A percentile compares a stretch with the other conserved stretches of the same genome.
phyloP scores from a whole-genome alignment of 345 rosid species.

The Gynandropsis gynandra region DNA sequence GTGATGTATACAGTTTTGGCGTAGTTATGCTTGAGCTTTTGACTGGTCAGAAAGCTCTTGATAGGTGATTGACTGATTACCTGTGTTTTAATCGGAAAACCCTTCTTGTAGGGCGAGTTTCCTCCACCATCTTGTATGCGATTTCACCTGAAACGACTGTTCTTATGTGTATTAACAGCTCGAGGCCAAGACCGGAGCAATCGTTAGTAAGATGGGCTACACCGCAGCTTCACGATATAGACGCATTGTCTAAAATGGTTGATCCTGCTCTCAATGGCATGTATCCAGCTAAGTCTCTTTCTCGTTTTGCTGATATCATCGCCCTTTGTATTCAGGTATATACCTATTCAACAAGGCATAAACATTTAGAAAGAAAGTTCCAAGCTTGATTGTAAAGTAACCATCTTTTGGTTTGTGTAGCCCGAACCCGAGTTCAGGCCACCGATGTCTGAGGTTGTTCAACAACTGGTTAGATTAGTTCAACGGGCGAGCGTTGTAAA shows the following conservation, averaged over 20 bases:
- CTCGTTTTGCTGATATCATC: slow-evolving; percentile 95
- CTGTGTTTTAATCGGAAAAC: neutral
- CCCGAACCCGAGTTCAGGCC: slow-evolving; percentile 99
- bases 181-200: slow-evolving; percentile 84
- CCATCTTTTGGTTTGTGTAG: slow-evolving; percentile 28
- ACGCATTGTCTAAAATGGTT: slow-evolving; percentile 95
- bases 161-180: slow-evolving; percentile 44
- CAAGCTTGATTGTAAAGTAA: slow-evolving; percentile 47
- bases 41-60: slow-evolving; percentile 96
- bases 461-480: slow-evolving; percentile 80
- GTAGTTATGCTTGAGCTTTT: slow-evolving; percentile 97
- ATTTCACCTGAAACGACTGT: too few relatives aligned
- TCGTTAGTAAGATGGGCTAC: slow-evolving; percentile 99
- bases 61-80: slow-evolving; percentile 46
- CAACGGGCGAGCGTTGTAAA: slow-evolving; percentile 87
- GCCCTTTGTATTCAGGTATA: slow-evolving; percentile 96
- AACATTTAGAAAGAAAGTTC: neutral
- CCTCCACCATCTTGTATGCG: neutral
- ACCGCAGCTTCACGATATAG: slow-evolving; percentile 96
- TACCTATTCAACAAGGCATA: neutral
- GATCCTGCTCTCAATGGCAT: slow-evolving; percentile 91
- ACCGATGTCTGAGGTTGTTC: slow-evolving; percentile 99
- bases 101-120: neutral
- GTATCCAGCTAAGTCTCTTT: slow-evolving; percentile 96
- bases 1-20: slow-evolving; percentile 98